Evolutionary conservation across 129 eudicot species (phyloP).

Genomic region (Flaveria linearis): DNA sequence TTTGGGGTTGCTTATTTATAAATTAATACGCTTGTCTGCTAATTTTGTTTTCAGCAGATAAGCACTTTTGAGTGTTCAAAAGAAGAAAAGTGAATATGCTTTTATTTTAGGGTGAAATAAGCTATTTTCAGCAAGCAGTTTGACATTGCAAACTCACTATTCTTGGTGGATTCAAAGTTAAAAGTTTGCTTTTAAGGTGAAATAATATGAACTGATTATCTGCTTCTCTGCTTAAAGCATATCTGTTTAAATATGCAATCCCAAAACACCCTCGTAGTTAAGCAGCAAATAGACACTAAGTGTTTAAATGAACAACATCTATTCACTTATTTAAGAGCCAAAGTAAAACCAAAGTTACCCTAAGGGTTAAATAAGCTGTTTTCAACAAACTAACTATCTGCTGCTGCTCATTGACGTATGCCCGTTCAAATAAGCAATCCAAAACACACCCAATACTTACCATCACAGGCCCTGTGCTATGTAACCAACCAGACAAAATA

Average conservation of each 20-base stretch:
- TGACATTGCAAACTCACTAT: no score
- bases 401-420: neutral
- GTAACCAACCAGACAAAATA: conserved; percentile 16
- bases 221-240: neutral
- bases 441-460: neutral
- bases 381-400: neutral
- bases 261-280: no score
- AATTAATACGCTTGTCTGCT: no score
- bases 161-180: no score
- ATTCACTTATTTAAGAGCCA: neutral
- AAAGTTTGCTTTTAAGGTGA: no score
- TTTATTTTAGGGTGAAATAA: neutral
- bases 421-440: neutral
- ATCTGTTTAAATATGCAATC: neutral
- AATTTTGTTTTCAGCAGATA: no score
- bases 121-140: neutral
- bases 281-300: no score
- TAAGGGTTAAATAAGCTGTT: neutral
- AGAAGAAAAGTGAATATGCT: neutral
- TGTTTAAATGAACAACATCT: no score
- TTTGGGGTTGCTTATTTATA: neutral
- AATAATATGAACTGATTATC: no score
- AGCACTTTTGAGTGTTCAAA: neutral
- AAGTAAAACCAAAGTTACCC: neutral
- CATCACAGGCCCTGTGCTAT: neutral